Percentiles rank a stretch among this genome's conserved stretches.
Conservation (phyloP, 495 filamentous ascomycete genomes). For the Neurospora sp. region DNA sequence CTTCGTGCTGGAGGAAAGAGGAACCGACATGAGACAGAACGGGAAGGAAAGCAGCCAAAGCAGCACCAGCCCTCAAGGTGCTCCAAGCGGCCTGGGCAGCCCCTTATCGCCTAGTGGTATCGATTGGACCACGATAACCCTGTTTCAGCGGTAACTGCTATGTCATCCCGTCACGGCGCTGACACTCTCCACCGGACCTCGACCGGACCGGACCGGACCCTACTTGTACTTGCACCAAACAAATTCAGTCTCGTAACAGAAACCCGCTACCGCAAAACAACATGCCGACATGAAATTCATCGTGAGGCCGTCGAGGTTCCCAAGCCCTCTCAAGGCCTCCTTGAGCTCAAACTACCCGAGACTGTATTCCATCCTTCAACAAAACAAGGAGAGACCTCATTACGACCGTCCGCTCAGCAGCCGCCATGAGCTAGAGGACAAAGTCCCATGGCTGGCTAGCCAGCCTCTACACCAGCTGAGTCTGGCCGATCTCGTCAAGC, state of each 20-base stretch:
- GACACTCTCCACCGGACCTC: background rate
- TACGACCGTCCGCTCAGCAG: background rate
- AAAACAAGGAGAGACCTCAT: background rate
- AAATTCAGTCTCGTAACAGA: background rate
- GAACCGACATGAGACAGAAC: background rate
- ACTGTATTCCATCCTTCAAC: background rate
- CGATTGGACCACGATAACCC: background rate
- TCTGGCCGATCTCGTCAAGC: slow-evolving; percentile 77
- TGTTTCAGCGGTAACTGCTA: background rate
- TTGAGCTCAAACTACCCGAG: background rate
- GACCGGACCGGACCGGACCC: background rate
- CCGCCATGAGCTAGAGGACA: slow-evolving; percentile 41
- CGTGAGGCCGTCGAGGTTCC: slow-evolving; percentile 28
- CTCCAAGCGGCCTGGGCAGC: background rate
- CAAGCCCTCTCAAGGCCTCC: slow-evolving; percentile 19
- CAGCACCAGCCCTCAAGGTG: background rate
- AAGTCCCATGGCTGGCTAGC: slow-evolving; percentile 67
- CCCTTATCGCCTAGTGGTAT: background rate
- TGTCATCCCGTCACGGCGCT: background rate
- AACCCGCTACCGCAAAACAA: slow-evolving; percentile 8
- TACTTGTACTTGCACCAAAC: background rate
- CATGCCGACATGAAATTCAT: slow-evolving; percentile 38
- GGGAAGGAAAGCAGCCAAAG: background rate
- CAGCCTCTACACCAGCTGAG: slow-evolving; percentile 73
- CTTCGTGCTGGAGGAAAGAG: background rate